Conservation (phyloP, 495 filamentous ascomycete genomes). For the Tuber magnatum region DNA sequence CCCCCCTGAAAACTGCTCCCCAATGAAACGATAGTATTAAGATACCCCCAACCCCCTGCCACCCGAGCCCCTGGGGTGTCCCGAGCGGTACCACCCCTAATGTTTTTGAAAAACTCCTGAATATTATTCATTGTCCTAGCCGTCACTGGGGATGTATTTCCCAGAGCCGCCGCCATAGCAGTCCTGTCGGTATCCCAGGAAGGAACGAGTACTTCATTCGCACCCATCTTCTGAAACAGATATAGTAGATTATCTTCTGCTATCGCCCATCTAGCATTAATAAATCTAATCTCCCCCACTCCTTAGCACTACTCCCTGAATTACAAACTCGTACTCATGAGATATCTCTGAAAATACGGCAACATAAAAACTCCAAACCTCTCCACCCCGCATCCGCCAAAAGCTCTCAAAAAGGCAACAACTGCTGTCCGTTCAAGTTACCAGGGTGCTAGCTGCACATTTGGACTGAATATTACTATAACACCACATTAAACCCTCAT, state of each 20-base stretch:
- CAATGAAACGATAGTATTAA: background rate
- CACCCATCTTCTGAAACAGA: constrained; percentile 61
- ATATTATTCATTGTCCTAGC: constrained; percentile 6
- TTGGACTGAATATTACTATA: too few relatives aligned
- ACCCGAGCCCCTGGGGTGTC: background rate
- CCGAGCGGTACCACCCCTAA: background rate
- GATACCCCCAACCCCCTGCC: background rate
- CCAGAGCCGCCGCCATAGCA: constrained; percentile 11
- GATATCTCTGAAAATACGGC: constrained; percentile 70
- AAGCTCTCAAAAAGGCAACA: constrained; percentile 76
- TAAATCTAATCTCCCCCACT: constrained; percentile 51
- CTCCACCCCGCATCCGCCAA: constrained; percentile 65
- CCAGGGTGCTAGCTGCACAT: too few relatives aligned
- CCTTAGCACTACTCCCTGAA: background rate
- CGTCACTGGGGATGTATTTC: constrained; percentile 19
- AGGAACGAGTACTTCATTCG: constrained; percentile 47
- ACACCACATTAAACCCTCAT: too few relatives aligned
- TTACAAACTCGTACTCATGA: background rate
- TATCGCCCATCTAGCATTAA: constrained; percentile 62
- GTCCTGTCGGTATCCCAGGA: constrained; percentile 27
- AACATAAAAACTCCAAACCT: constrained; percentile 69
- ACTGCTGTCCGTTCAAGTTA: constrained; percentile 45
- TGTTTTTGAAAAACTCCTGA: background rate
- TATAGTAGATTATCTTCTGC: constrained; percentile 63
- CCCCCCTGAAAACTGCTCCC: background rate